Evolutionary conservation across 441 rosid species (phyloP).

Genomic region (Capsella rubella): DNA sequence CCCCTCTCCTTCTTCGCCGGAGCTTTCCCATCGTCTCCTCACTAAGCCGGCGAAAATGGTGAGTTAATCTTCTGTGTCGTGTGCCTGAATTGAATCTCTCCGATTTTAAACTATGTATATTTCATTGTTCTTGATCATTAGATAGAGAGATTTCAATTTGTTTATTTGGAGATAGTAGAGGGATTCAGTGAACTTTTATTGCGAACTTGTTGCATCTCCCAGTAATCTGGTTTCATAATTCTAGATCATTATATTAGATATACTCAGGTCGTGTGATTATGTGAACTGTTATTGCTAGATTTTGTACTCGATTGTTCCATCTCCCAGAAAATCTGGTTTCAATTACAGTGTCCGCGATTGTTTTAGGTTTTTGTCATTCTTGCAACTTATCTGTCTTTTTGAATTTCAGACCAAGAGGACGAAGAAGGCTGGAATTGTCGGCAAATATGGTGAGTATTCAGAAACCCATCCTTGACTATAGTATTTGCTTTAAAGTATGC

Average conservation of each 20-base stretch:
- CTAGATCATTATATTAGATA: too few species aligned
- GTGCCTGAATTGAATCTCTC: neutral
- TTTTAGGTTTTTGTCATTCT: neutral
- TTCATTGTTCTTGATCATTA: neutral
- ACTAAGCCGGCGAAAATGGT: slow-evolving; percentile 28
- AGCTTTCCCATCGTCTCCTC: neutral
- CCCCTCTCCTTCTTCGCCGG: neutral
- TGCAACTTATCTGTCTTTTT: neutral
- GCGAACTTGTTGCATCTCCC: too few species aligned
- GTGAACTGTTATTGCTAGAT: neutral
- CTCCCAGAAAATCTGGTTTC: neutral
- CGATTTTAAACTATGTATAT: neutral
- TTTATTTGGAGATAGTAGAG: neutral
- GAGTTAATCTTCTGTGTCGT: slow-evolving; percentile 5
- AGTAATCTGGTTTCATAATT: too few species aligned
- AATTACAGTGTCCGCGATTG: neutral
- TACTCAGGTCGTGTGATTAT: too few species aligned
- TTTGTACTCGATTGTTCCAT: neutral
- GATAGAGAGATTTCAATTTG: neutral
- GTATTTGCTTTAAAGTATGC: neutral
- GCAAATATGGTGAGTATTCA: slow-evolving; percentile 27
- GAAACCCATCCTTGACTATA: neutral
- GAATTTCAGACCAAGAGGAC: slow-evolving; percentile 25
- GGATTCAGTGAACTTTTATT: neutral
- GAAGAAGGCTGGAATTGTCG: slow-evolving; percentile 35